Conservation (phyloP, 2,329 filamentous ascomycete genomes). For the Atkinsonella texensis region DNA sequence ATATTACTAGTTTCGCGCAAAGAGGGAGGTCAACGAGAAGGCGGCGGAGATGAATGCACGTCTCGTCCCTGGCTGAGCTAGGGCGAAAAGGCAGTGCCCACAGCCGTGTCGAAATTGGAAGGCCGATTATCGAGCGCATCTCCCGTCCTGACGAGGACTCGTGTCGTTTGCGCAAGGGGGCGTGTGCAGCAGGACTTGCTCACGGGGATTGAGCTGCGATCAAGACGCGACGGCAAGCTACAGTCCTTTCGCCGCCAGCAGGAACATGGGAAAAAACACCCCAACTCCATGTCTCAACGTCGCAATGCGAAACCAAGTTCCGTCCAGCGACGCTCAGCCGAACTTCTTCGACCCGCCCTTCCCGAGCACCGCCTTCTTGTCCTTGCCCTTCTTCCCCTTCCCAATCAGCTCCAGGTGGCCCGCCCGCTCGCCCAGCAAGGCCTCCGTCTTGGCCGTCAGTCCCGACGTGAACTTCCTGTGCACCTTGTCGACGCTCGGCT, state of each 20-base stretch:
- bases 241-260: too few species aligned
- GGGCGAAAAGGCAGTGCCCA: slow-evolving; percentile 60
- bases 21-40: slow-evolving; percentile 43
- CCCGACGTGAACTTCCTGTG: slow-evolving; percentile 44
- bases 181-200: not conserved
- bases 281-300: too few species aligned
- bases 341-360: slow-evolving; percentile 44
- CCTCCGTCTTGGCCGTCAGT: slow-evolving; percentile 42
- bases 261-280: too few species aligned
- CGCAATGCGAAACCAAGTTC: too few species aligned
- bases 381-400: slow-evolving; percentile 36
- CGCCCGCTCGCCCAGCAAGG: slow-evolving; percentile 44
- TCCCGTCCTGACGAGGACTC: slow-evolving; percentile 48
- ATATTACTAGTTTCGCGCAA: slow-evolving; percentile 67
- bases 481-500: slow-evolving; percentile 37
- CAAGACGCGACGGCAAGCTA: too few species aligned
- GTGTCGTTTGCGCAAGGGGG: slow-evolving; percentile 27
- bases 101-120: slow-evolving; percentile 79
- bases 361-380: slow-evolving; percentile 24
- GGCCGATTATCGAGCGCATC: slow-evolving; percentile 59
- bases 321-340: slow-evolving; percentile 26
- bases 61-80: slow-evolving; percentile 70
- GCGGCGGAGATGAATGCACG: slow-evolving; percentile 68
- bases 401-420: slow-evolving; percentile 49
- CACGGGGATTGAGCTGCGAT: too few species aligned